A percentile compares a stretch with the other conserved stretches of the same genome.
Conservation (phyloP, 2,329 filamentous ascomycete species). For the Colletotrichum spaethianum region DNA sequence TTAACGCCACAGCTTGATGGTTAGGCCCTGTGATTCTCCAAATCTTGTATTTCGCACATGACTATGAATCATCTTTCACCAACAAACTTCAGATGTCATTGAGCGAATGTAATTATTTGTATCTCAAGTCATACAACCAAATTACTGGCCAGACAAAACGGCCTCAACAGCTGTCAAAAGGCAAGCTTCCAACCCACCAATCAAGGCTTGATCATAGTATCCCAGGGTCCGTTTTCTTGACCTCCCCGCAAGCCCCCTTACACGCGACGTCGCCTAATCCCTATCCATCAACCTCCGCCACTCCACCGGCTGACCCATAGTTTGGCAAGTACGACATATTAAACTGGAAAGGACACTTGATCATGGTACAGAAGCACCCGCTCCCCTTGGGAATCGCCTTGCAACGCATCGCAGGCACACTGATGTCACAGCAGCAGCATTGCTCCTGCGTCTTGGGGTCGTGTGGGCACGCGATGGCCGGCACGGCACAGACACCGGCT, state of each 20-base stretch:
- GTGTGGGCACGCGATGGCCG: constrained; percentile 42
- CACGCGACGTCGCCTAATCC: not conserved
- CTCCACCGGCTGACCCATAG: not conserved
- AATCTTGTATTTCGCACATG: not conserved
- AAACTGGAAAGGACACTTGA: constrained; percentile 39
- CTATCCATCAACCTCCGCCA: not conserved
- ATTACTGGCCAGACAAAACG: not conserved
- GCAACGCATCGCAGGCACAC: constrained; percentile 21
- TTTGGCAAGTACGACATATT: constrained; percentile 4
- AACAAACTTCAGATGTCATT: not conserved
- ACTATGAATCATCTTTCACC: not conserved
- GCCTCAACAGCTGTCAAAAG: not conserved
- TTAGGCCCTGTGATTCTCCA: not conserved
- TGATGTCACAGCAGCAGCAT: constrained; percentile 44
- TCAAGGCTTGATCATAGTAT: not conserved
- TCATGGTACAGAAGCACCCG: constrained; percentile 33
- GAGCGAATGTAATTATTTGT: not conserved
- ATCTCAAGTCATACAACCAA: not conserved
- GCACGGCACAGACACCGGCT: constrained; percentile 27
- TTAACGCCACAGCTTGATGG: not conserved
- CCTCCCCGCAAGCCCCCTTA: too few species aligned
- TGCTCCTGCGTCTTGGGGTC: constrained; percentile 39
- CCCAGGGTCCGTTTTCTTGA: not conserved
- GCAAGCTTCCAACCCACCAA: not conserved
- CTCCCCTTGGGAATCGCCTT: constrained; percentile 15